phyloP scores from a whole-genome alignment of 805 yeast genomes.

The Blastobotrys robertii region DNA sequence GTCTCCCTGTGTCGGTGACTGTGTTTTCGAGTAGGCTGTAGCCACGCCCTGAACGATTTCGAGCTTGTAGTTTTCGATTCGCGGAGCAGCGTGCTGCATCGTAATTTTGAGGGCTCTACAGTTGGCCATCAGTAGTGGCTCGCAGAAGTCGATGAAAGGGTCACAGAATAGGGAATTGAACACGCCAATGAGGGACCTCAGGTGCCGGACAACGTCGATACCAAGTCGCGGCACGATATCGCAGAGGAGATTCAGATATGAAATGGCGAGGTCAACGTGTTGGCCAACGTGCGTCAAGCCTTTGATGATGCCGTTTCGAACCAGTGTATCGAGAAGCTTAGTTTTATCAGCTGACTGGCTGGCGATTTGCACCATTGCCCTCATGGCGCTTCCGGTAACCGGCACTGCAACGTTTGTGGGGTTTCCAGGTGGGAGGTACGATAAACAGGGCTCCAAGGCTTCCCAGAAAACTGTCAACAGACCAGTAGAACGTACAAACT shows the following conservation, averaged over 20 bases:
- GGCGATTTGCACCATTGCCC: conserved; percentile 36
- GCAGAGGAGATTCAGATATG: conserved; percentile 10
- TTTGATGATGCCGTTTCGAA: conserved; percentile 22
- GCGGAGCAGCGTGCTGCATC: conserved; percentile 18
- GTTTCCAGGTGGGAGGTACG: conserved; percentile 26
- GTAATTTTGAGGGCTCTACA: conserved; percentile 10
- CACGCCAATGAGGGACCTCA: conserved; percentile 15
- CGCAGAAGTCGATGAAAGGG: conserved; percentile 21
- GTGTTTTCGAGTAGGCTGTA: conserved; percentile 9
- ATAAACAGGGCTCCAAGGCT: conserved; percentile 19
- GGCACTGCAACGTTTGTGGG: conserved; percentile 11
- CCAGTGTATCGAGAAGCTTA: conserved; percentile 23
- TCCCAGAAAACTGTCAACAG: conserved; percentile 23
- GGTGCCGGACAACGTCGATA: conserved; percentile 17
- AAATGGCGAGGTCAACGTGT: conserved; percentile 14
- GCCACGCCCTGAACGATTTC: conserved; percentile 20
- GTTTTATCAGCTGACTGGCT: conserved; percentile 5
- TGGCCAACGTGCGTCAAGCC: conserved; percentile 18
- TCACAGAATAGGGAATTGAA: conserved; percentile 21
- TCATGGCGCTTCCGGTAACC: conserved; percentile 29
- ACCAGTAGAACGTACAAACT: conserved; percentile 17
- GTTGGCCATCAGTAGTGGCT: conserved; percentile 12
- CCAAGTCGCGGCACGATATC: conserved; percentile 12
- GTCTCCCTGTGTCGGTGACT: not conserved
- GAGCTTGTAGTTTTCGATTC: conserved; percentile 20